phyloP scores from a whole-genome alignment of 345 rosid genomes.

The Dipteronia sinensis region DNA sequence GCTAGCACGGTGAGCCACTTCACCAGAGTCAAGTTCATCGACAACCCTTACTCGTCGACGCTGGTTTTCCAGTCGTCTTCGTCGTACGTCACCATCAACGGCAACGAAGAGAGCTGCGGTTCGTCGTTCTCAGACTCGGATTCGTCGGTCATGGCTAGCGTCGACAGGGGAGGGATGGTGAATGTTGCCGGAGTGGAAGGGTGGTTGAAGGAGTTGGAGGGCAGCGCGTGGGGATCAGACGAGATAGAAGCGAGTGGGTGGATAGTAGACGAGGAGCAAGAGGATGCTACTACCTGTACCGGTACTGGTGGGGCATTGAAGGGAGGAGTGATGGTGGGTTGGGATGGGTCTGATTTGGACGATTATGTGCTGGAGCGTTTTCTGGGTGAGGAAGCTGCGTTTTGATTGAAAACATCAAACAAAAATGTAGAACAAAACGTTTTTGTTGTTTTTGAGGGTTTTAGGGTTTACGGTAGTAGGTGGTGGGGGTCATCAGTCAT shows the following conservation, averaged over 20 bases:
- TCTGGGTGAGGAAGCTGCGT: constrained; percentile 40
- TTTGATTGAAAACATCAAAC: not conserved
- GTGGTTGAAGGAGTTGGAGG: not conserved
- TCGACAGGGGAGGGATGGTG: constrained; percentile 52
- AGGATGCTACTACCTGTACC: not conserved
- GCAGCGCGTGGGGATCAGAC: constrained; percentile 37
- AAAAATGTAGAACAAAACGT: not conserved
- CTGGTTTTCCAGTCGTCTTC: constrained; percentile 56
- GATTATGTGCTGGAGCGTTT: constrained; percentile 49
- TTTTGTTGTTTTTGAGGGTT: not conserved
- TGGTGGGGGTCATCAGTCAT: not conserved
- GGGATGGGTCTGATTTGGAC: constrained; percentile 31
- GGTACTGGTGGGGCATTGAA: not conserved
- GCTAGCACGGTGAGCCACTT: constrained; percentile 12
- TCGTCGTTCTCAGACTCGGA: constrained; percentile 75
- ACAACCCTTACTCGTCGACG: constrained; percentile 59
- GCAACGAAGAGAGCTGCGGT: constrained; percentile 87
- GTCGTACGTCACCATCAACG: constrained; percentile 76
- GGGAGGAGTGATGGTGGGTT: not conserved
- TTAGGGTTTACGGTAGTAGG: not conserved
- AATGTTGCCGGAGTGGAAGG: not conserved
- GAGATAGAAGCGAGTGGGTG: constrained; percentile 26
- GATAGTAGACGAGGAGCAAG: not conserved
- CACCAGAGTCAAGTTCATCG: constrained; percentile 62
- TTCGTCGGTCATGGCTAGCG: constrained; percentile 76